Conservation (phyloP, 1,139 yeast genomes). For the Geotrichum phurueaensis region DNA sequence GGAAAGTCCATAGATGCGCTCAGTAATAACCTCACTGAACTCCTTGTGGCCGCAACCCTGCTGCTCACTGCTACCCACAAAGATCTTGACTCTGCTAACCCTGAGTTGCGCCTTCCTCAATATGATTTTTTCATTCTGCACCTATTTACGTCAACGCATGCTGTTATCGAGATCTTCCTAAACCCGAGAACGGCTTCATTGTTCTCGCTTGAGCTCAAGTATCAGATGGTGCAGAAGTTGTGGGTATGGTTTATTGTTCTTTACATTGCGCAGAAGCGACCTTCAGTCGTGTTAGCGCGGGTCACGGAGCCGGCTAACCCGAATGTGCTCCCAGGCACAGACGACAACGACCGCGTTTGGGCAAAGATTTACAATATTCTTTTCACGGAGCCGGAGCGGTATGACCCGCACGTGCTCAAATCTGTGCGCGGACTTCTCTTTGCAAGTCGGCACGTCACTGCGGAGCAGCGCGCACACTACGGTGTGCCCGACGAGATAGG, state of each 20-base stretch:
- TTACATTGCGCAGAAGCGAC: conserved; percentile 26
- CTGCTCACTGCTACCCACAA: conserved; percentile 26
- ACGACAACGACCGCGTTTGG: conserved; percentile 9
- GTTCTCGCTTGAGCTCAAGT: conserved; percentile 20
- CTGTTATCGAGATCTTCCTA: conserved; percentile 25
- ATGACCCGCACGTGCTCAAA: conserved; percentile 28
- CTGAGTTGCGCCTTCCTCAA: conserved; percentile 17
- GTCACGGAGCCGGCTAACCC: conserved; percentile 15
- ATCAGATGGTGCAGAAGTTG: conserved; percentile 19
- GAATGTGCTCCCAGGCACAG: background rate
- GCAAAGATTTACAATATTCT: conserved; percentile 4
- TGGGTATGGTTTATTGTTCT: conserved; percentile 24
- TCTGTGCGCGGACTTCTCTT: conserved; percentile 28
- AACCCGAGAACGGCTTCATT: conserved; percentile 2
- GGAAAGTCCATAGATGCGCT: conserved; percentile 1
- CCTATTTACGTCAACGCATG: conserved; percentile 31
- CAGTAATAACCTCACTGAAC: conserved; percentile 2
- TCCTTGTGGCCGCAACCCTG: conserved; percentile 24
- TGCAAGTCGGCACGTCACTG: conserved; percentile 9
- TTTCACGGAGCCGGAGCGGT: conserved; percentile 1
- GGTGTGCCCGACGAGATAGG: background rate
- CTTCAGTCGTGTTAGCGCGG: conserved; percentile 21
- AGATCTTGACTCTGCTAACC: conserved; percentile 10
- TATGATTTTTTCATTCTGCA: conserved; percentile 32
- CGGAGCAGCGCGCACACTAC: background rate